Conservation (phyloP, 768 basidiomycete genomes). For the Xerocomellus amylosporus region DNA sequence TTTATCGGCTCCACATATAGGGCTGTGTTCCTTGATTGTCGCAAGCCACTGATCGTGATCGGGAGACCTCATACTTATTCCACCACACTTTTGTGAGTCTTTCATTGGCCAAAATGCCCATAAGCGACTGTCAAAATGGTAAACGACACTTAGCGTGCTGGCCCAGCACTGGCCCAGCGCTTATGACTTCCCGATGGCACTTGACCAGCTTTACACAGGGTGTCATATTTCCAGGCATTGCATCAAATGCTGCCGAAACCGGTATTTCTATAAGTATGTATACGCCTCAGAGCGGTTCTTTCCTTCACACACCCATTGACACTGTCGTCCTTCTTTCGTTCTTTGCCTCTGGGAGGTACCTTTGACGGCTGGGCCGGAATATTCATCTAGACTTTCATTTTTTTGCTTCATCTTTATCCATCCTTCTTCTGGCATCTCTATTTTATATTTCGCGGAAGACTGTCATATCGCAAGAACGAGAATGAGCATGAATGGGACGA, state of each 20-base stretch:
- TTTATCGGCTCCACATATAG: neutral
- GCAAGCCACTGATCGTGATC: too few species aligned
- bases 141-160: too few species aligned
- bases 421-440: neutral
- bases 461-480: neutral
- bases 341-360: conserved; percentile 32
- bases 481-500: conserved; percentile 6
- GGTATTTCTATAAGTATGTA: neutral
- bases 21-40: conserved; percentile 23
- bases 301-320: conserved; percentile 15
- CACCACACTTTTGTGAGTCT: too few species aligned
- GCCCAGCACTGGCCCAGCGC: too few species aligned
- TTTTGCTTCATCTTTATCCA: conserved; percentile 3
- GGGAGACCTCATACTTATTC: too few species aligned
- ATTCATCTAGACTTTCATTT: conserved; percentile 4
- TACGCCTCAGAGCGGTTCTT: neutral
- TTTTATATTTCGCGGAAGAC: neutral
- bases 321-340: conserved; percentile 15
- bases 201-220: conserved; percentile 7
- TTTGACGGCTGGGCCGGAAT: conserved; percentile 25
- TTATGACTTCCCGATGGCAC: too few species aligned
- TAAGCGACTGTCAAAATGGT: too few species aligned
- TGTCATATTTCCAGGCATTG: neutral
- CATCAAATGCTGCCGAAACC: conserved; percentile 5
- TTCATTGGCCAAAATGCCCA: too few species aligned